These are phyloP conservation scores for Pseudotsuga menziesii DNA, from an alignment of 75 land plant species.

Conservation along the genomic window DNA sequence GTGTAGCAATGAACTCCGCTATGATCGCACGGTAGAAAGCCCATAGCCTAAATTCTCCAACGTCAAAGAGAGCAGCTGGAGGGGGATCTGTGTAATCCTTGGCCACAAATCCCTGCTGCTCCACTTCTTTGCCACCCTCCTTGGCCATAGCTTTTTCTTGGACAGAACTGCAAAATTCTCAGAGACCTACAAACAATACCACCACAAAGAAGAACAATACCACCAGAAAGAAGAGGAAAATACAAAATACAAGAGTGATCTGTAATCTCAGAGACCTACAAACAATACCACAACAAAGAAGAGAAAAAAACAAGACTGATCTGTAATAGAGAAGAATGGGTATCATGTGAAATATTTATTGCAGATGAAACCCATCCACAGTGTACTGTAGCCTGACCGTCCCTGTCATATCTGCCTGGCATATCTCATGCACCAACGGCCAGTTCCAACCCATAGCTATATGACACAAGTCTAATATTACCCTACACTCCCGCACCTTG, in stretches of 20 bases:
- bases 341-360: conserved; percentile 9
- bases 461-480: background rate
- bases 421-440: background rate
- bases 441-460: background rate
- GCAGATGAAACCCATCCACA: background rate
- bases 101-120: conserved; percentile 3
- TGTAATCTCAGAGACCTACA: too few species aligned
- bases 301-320: background rate
- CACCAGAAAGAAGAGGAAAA: too few species aligned
- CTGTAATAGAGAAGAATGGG: background rate
- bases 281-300: background rate
- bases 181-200: too few species aligned
- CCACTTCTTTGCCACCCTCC: conserved; percentile 25
- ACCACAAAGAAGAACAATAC: background rate
- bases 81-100: conserved; percentile 61
- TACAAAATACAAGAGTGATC: background rate
- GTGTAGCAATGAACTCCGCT: conserved; percentile 60
- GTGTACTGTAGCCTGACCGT: background rate
- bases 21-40: conserved; percentile 57
- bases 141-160: conserved; percentile 20
- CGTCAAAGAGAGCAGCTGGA: conserved; percentile 34
- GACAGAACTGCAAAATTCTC: too few species aligned
- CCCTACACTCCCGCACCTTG: background rate
- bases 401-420: conserved; percentile 6
- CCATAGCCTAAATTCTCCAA: conserved; percentile 36